Evolutionary conservation across 371 early-diverging fungal genomes (phyloP).

Genomic region (Mucor circinelloides): DNA sequence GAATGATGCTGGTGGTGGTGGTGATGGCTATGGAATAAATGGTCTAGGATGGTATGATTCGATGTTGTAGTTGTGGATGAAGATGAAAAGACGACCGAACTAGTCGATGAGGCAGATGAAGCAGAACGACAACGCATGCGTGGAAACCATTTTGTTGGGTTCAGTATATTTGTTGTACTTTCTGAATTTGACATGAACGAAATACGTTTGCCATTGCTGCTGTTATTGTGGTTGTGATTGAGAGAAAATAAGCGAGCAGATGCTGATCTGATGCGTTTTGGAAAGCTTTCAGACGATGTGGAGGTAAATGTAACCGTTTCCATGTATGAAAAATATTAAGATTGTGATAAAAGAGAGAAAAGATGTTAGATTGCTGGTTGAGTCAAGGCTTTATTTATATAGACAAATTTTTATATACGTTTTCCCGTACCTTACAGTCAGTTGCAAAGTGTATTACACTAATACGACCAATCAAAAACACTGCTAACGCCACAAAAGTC

Average conservation of each 20-base stretch:
- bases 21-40: background rate
- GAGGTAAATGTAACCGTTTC: background rate
- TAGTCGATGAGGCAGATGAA: constrained; percentile 25
- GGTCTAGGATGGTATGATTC: background rate
- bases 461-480: background rate
- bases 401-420: background rate
- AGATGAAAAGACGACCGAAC: constrained; percentile 17
- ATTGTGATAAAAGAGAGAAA: background rate
- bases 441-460: background rate
- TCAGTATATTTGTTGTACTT: background rate
- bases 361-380: background rate
- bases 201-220: constrained; percentile 4
- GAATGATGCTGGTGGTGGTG: background rate
- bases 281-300: constrained; percentile 13
- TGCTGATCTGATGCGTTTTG: constrained; percentile 20
- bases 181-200: background rate
- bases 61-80: constrained; percentile 5
- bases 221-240: constrained; percentile 5
- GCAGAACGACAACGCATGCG: constrained; percentile 19
- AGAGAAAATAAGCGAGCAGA: constrained; percentile 24
- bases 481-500: background rate
- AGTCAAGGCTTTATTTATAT: background rate
- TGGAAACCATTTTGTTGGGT: constrained; percentile 23
- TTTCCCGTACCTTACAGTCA: background rate
- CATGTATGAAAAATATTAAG: background rate